Percentiles rank a stretch among this genome's conserved stretches.
phyloP scores from a whole-genome alignment of 2,329 filamentous ascomycete genomes.

The Talaromyces sp. region DNA sequence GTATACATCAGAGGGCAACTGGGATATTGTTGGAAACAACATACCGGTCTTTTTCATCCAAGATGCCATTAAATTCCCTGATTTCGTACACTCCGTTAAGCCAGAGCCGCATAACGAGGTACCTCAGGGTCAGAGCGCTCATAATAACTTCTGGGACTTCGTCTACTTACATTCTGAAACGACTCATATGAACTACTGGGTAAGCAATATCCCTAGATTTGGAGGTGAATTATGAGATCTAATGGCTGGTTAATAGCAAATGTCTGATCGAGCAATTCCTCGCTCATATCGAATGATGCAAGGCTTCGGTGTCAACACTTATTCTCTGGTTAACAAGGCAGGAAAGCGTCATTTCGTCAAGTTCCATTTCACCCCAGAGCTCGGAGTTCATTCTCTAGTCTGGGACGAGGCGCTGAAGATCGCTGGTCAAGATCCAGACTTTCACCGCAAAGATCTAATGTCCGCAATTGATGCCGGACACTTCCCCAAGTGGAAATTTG shows the following conservation, averaged over 20 bases:
- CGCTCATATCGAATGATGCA: slow-evolving; percentile 42
- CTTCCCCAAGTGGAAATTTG: slow-evolving; percentile 79
- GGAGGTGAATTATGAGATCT: background rate
- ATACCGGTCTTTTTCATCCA: slow-evolving; percentile 48
- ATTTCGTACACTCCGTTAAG: slow-evolving; percentile 46
- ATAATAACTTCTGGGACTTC: slow-evolving; percentile 57
- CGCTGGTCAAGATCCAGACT: slow-evolving; percentile 74
- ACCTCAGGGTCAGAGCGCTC: slow-evolving; percentile 53
- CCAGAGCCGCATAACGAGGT: slow-evolving; percentile 45
- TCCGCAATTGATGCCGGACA: slow-evolving; percentile 72
- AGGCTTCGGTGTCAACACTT: slow-evolving; percentile 42
- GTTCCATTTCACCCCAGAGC: slow-evolving; percentile 37
- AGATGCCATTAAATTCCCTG: slow-evolving; percentile 45
- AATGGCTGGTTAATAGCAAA: slow-evolving; percentile 28
- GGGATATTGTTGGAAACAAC: slow-evolving; percentile 52
- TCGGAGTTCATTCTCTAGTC: slow-evolving; percentile 39
- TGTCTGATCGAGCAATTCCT: slow-evolving; percentile 41
- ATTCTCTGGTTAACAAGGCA: slow-evolving; percentile 34
- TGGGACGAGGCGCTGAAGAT: slow-evolving; percentile 76
- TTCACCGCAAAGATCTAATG: slow-evolving; percentile 75
- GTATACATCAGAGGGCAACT: slow-evolving; percentile 77
- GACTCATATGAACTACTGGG: slow-evolving; percentile 39
- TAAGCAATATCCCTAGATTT: slow-evolving; percentile 7
- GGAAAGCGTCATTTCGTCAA: slow-evolving; percentile 41
- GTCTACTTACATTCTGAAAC: slow-evolving; percentile 36